A percentile compares a stretch with the other conserved stretches of the same genome.
Conservation (phyloP, 2,329 filamentous ascomycete species). For the Celoporthe dispersa region DNA sequence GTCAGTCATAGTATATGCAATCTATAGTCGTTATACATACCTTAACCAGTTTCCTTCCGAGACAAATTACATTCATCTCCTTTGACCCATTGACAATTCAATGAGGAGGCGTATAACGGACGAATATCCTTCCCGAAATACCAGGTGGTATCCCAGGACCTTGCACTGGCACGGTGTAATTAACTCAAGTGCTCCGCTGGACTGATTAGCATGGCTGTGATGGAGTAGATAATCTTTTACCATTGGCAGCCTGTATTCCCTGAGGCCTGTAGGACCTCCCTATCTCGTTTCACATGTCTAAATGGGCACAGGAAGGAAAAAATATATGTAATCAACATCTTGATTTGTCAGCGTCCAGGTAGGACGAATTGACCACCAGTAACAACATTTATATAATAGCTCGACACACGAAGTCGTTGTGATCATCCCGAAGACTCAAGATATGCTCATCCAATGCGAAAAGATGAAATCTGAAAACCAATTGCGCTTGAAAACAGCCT, state of each 20-base stretch:
- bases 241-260: not conserved
- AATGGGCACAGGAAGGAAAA: not conserved
- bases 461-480: not conserved
- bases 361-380: not conserved
- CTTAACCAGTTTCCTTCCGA: not conserved
- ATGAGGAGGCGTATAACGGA: not conserved
- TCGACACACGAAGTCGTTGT: not conserved
- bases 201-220: not conserved
- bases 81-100: not conserved
- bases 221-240: not conserved
- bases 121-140: not conserved
- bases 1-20: not conserved
- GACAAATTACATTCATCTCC: not conserved
- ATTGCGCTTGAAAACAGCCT: constrained; percentile 38
- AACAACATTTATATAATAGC: not conserved
- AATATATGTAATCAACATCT: not conserved
- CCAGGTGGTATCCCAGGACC: not conserved
- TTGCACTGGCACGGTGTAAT: not conserved
- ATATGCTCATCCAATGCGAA: not conserved
- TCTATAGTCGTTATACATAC: not conserved
- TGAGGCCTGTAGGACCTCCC: not conserved
- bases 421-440: too few species aligned
- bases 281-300: not conserved
- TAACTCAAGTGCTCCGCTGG: not conserved
- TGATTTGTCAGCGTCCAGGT: constrained; percentile 7